Evolutionary conservation across 2,329 filamentous ascomycete species (phyloP).

Genomic region (Apiospora kogelbergensis): DNA sequence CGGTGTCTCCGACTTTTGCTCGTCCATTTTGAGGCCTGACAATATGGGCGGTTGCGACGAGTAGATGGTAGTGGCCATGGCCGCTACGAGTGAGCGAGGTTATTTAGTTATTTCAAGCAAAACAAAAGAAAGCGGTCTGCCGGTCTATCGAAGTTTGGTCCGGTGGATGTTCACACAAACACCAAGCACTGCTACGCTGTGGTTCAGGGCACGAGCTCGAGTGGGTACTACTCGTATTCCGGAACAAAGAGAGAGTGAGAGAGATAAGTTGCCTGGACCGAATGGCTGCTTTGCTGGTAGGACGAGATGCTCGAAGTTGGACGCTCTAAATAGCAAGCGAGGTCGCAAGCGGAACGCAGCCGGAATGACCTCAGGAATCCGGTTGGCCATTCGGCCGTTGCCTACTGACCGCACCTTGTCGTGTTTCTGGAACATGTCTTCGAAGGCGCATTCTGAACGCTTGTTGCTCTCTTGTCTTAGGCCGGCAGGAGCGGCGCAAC

Average conservation of each 20-base stretch:
- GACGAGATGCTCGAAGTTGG: background rate
- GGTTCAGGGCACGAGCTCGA: background rate
- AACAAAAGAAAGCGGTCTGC: background rate
- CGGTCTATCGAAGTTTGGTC: background rate
- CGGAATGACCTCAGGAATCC: background rate
- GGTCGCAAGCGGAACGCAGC: background rate
- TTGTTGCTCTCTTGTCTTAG: background rate
- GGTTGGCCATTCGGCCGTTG: background rate
- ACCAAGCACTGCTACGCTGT: background rate
- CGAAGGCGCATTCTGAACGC: background rate
- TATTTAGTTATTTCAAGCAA: no score
- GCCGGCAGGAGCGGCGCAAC: background rate
- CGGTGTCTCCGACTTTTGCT: background rate
- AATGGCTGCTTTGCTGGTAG: background rate
- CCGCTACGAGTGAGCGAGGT: background rate
- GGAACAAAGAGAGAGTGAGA: background rate
- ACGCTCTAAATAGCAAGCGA: background rate
- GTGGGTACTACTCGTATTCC: background rate
- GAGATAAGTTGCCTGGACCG: background rate
- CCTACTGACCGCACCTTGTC: background rate
- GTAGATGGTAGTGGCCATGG: conserved; percentile 13
- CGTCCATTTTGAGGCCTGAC: conserved; percentile 2
- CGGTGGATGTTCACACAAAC: background rate
- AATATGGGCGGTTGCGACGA: background rate
- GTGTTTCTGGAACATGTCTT: background rate